phyloP scores from a whole-genome alignment of 805 yeast species.

The Starmera pachycereana region DNA sequence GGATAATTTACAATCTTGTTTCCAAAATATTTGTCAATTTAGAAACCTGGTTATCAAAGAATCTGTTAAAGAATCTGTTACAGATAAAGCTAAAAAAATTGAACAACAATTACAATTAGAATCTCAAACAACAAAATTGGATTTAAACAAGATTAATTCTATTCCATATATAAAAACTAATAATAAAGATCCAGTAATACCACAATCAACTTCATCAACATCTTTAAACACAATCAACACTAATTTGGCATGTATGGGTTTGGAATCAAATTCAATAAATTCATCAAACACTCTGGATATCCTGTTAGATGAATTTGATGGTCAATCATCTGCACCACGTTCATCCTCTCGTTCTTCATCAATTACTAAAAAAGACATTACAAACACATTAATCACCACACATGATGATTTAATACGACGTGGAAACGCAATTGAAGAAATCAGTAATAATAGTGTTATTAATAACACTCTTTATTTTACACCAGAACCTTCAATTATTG shows the following conservation, averaged over 20 bases:
- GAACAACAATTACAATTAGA: too few species aligned
- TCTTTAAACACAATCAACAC: constrained; percentile 19
- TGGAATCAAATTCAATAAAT: constrained; percentile 19
- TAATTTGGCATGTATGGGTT: constrained; percentile 25
- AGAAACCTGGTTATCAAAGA: constrained; percentile 26
- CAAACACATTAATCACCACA: constrained; percentile 2
- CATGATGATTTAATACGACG: constrained; percentile 11
- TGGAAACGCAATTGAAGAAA: too few species aligned
- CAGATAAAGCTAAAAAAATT: too few species aligned
- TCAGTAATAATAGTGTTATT: too few species aligned
- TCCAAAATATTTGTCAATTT: constrained; percentile 27
- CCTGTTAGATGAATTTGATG: constrained; percentile 26
- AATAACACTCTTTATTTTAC: constrained; percentile 8
- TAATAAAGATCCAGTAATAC: background rate
- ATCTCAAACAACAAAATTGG: too few species aligned
- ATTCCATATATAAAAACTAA: too few species aligned
- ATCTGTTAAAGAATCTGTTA: background rate
- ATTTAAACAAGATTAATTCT: too few species aligned
- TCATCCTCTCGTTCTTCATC: background rate
- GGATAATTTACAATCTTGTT: constrained; percentile 17
- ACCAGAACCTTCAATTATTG: constrained; percentile 5
- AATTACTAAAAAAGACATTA: too few species aligned
- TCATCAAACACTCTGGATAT: too few species aligned
- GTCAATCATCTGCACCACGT: constrained; percentile 13
- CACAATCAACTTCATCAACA: constrained; percentile 12